Percentiles rank a stretch among this genome's conserved stretches.
Conservation (phyloP, 306 rosid species). For the Rosa multiflora region DNA sequence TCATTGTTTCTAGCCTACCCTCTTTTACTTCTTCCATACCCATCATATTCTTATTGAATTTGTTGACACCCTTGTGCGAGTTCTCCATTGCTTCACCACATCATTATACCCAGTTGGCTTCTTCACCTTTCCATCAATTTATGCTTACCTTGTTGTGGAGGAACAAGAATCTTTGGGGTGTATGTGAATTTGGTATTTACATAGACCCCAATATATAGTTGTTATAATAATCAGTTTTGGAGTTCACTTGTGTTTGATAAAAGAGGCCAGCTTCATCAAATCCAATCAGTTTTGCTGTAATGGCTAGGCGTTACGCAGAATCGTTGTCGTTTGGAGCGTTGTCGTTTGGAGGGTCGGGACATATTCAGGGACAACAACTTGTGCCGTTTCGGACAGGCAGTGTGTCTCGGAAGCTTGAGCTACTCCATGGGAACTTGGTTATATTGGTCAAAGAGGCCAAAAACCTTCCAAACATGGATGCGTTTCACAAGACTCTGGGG, state of each 20-base stretch:
- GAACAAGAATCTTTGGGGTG: not conserved
- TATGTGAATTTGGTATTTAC: not conserved
- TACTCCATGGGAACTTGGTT: slow-evolving; percentile 74
- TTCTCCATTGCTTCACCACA: not conserved
- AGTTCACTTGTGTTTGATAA: not conserved
- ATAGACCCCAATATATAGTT: not conserved
- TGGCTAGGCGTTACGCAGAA: not conserved
- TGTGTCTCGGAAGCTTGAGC: slow-evolving; percentile 44
- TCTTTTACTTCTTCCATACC: slow-evolving; percentile 26
- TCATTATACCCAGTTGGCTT: not conserved
- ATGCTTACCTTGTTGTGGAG: not conserved
- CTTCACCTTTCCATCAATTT: too few species aligned
- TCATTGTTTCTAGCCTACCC: not conserved
- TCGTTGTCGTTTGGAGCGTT: slow-evolving; percentile 26
- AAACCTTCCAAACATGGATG: slow-evolving; percentile 79
- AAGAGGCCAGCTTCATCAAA: not conserved
- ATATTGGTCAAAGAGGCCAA: slow-evolving; percentile 58
- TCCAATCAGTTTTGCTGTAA: not conserved
- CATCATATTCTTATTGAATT: not conserved
- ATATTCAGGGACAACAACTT: slow-evolving; percentile 53
- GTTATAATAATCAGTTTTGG: too few species aligned
- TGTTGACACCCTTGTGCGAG: not conserved
- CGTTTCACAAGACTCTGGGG: slow-evolving; percentile 55
- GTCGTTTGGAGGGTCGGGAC: slow-evolving; percentile 64
- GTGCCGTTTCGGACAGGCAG: slow-evolving; percentile 55